A percentile compares a stretch with the other conserved stretches of the same genome.
phyloP scores from a whole-genome alignment of 2,329 filamentous ascomycete species.

The Paecilomyces sp. region DNA sequence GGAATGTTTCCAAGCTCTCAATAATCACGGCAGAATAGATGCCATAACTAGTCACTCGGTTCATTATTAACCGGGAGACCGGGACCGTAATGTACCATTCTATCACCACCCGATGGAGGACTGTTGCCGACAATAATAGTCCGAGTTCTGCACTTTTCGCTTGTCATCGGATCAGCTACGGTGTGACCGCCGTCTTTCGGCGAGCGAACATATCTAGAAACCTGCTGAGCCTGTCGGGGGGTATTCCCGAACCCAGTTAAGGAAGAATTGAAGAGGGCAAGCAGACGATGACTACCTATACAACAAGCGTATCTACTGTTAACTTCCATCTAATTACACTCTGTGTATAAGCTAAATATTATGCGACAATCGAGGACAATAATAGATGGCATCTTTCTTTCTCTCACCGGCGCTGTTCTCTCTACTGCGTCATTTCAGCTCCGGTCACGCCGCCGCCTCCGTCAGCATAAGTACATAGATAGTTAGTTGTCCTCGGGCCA shows the following conservation, averaged over 20 bases:
- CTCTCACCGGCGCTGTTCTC: no score
- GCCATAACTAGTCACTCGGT: neutral
- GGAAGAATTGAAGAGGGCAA: neutral
- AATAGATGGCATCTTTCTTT: no score
- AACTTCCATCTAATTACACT: no score
- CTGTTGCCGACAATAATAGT: neutral
- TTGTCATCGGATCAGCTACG: neutral
- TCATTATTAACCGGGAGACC: neutral
- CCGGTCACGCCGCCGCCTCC: neutral
- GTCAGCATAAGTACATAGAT: neutral
- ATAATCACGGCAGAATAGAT: neutral
- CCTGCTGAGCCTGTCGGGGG: neutral
- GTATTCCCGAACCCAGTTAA: neutral
- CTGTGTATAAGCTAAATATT: no score
- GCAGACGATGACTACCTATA: neutral
- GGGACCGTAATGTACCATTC: neutral
- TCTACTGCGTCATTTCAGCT: no score
- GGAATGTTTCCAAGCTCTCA: neutral
- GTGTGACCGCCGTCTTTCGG: neutral
- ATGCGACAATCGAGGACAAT: no score
- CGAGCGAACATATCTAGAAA: neutral
- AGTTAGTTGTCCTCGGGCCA: neutral
- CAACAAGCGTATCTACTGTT: no score
- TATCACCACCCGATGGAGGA: neutral
- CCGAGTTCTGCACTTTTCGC: neutral